Conservation (phyloP, 208 protist genomes). For the Wallacemonas rigidus region DNA sequence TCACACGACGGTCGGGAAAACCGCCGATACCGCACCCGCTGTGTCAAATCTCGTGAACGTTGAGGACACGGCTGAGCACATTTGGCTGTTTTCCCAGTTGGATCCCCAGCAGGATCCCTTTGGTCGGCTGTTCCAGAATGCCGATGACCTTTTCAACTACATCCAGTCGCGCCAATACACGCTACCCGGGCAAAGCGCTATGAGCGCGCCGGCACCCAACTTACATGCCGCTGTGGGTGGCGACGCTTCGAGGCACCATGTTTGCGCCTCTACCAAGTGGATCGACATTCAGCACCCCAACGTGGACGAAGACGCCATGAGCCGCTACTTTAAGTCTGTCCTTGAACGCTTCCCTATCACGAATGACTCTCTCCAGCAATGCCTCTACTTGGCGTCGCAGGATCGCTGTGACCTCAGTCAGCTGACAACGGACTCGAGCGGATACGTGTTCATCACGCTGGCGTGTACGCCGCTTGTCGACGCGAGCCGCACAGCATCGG, state of each 20-base stretch:
- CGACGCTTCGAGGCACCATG: not conserved
- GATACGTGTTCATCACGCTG: constrained; percentile 77
- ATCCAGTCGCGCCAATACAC: constrained; percentile 32
- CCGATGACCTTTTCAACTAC: constrained; percentile 52
- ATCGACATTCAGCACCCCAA: constrained; percentile 74
- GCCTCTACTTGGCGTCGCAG: constrained; percentile 59
- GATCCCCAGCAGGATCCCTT: constrained; percentile 40
- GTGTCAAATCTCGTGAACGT: constrained; percentile 49
- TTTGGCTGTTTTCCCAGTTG: constrained; percentile 75
- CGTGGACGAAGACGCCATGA: constrained; percentile 23
- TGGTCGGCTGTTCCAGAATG: constrained; percentile 56
- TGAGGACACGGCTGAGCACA: constrained; percentile 63
- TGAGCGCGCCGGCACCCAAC: not conserved
- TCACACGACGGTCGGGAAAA: constrained; percentile 16
- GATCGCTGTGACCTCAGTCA: constrained; percentile 53
- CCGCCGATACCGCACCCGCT: not conserved
- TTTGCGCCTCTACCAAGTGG: constrained; percentile 51
- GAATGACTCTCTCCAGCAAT: constrained; percentile 60
- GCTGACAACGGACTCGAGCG: constrained; percentile 27
- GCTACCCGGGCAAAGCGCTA: constrained; percentile 22
- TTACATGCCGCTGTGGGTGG: not conserved
- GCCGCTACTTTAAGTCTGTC: constrained; percentile 38
- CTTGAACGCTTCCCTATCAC: constrained; percentile 68
- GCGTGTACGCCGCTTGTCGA: constrained; percentile 63
- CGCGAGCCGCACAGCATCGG: not conserved